These are phyloP conservation scores for Combretum micranthum DNA, from an alignment of 345 rosid species.

Conservation along the genomic window DNA sequence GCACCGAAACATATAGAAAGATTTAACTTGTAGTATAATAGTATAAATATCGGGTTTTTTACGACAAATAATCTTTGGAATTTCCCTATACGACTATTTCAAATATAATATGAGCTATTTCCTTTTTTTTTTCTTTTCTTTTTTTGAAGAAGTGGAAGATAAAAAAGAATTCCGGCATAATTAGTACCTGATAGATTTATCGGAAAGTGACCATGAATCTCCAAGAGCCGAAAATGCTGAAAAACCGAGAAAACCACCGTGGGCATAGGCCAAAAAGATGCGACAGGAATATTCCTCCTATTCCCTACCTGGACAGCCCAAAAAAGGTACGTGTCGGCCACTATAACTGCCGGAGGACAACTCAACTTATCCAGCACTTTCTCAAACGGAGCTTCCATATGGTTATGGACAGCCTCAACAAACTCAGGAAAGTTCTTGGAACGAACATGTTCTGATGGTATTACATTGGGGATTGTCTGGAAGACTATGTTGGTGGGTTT, in stretches of 20 bases:
- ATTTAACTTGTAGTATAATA: too few species aligned
- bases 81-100: too few species aligned
- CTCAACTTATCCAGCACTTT: conserved; percentile 10
- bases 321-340: conserved; percentile 5
- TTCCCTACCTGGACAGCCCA: conserved; percentile 14
- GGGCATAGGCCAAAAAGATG: conserved; percentile 14
- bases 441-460: conserved; percentile 17
- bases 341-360: background rate
- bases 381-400: conserved; percentile 20
- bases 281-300: conserved; percentile 19
- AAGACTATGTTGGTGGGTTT: background rate
- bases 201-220: conserved; percentile 11
- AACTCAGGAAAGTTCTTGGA: conserved; percentile 9
- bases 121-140: too few species aligned
- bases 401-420: conserved; percentile 11
- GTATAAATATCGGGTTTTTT: too few species aligned
- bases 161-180: too few species aligned
- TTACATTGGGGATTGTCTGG: conserved; percentile 15
- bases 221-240: conserved; percentile 12
- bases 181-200: conserved; percentile 7
- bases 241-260: conserved; percentile 11
- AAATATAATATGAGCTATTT: too few species aligned
- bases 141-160: too few species aligned
- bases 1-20: too few species aligned
- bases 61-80: too few species aligned